Evolutionary conservation across 139 green algal genomes (phyloP).

Genomic region (Auxenochlorella pyrenoidosa): DNA sequence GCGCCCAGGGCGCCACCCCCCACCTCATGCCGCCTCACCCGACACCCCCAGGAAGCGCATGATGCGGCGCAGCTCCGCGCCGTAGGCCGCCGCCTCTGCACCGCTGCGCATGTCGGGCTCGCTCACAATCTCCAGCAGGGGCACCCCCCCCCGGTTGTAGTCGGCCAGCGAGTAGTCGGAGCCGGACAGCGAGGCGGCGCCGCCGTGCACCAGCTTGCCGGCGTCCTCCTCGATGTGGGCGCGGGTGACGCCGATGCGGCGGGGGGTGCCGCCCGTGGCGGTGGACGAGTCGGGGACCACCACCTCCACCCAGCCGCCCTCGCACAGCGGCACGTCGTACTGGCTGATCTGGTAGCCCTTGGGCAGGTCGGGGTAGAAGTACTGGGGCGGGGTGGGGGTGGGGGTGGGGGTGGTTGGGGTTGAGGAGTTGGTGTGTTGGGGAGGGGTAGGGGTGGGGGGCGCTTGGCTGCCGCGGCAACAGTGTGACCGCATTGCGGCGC

Average conservation of each 20-base stretch:
- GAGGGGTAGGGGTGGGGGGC: too few species aligned
- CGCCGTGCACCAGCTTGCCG: slow-evolving; percentile 92
- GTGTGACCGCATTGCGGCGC: too few species aligned
- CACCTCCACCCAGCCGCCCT: slow-evolving; percentile 66
- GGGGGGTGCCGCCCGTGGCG: slow-evolving; percentile 18
- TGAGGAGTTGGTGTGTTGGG: neutral
- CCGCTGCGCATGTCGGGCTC: slow-evolving; percentile 94
- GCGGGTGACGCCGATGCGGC: slow-evolving; percentile 67
- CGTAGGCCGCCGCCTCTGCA: slow-evolving; percentile 91
- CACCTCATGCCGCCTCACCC: slow-evolving; percentile 54
- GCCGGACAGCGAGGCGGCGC: slow-evolving; percentile 72
- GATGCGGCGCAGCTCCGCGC: slow-evolving; percentile 88
- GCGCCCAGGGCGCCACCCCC: neutral
- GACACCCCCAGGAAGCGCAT: slow-evolving; percentile 88
- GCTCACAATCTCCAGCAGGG: slow-evolving; percentile 96
- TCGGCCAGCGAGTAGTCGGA: slow-evolving; percentile 82
- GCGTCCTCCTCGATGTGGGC: slow-evolving; percentile 98
- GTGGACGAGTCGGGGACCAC: slow-evolving; percentile 49
- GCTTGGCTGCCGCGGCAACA: too few species aligned
- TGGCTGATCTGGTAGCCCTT: slow-evolving; percentile 99
- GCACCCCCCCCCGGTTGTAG: slow-evolving; percentile 90
- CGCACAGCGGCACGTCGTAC: slow-evolving; percentile 90
- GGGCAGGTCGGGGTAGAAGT: slow-evolving; percentile 99
- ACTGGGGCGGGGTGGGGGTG: slow-evolving; percentile 64
- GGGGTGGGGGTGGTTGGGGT: neutral